Percentiles rank a stretch among this genome's conserved stretches.
These are phyloP conservation scores for Fusarium cicatricum DNA, from an alignment of 2,329 filamentous ascomycete genomes.

Conservation along the genomic window DNA sequence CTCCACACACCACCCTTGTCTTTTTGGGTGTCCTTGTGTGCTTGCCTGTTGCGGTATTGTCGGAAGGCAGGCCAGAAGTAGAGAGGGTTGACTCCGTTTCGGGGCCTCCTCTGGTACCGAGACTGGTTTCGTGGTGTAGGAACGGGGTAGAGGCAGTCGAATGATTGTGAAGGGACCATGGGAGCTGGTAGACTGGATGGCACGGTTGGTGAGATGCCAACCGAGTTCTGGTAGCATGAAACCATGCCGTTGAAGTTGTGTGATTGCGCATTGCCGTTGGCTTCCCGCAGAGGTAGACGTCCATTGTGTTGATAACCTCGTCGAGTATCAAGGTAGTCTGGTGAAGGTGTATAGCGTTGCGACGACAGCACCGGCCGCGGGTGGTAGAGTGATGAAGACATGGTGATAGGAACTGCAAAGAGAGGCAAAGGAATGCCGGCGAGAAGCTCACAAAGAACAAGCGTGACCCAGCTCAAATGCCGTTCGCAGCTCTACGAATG, in stretches of 20 bases:
- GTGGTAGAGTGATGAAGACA: slow-evolving; percentile 52
- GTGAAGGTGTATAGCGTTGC: slow-evolving; percentile 58
- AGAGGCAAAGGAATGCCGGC: slow-evolving; percentile 46
- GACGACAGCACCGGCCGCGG: slow-evolving; percentile 59
- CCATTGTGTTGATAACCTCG: slow-evolving; percentile 49
- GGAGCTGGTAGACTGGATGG: slow-evolving; percentile 60
- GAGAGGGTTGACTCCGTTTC: slow-evolving; percentile 63
- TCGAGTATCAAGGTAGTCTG: slow-evolving; percentile 58
- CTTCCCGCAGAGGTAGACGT: slow-evolving; percentile 60
- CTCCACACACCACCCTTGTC: slow-evolving; percentile 66
- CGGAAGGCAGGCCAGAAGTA: slow-evolving; percentile 69
- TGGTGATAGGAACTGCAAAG: slow-evolving; percentile 36
- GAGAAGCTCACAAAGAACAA: slow-evolving; percentile 40
- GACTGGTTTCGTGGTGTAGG: slow-evolving; percentile 49
- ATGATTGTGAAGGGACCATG: slow-evolving; percentile 60
- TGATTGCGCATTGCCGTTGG: slow-evolving; percentile 60
- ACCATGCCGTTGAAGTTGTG: slow-evolving; percentile 52
- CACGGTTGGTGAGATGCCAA: slow-evolving; percentile 54
- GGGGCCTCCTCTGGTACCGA: slow-evolving; percentile 47
- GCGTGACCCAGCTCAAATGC: slow-evolving; percentile 42
- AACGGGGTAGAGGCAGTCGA: slow-evolving; percentile 51
- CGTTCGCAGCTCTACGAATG: slow-evolving; percentile 43
- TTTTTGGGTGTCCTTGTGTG: slow-evolving; percentile 67
- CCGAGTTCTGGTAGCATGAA: slow-evolving; percentile 55
- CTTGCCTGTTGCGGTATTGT: slow-evolving; percentile 71